Base-by-base conservation (phyloP, 2,329 filamentous ascomycete species). In the Venturia oleaginea region DNA sequence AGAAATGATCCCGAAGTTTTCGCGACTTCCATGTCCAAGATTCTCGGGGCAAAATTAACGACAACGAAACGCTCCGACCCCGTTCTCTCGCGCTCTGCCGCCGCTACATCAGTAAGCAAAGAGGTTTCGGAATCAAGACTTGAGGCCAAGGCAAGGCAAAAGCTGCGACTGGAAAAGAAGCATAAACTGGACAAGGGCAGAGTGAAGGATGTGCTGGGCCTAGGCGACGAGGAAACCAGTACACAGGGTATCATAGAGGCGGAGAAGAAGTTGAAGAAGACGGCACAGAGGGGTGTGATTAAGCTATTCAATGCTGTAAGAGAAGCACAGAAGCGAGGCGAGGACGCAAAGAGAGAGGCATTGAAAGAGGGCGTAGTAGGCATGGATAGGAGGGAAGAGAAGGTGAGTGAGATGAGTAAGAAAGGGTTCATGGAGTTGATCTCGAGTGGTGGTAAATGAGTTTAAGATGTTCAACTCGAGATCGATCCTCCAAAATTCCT, bases 231-330 rank as follows among this genome's bases (percentile, higher is more conserved):
- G 1, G 73, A 73, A 6, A 71, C 34, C 11, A 78, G 76, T 65
- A 81, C 80, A 2, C 84, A 82, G 6, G 76, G 78, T 3, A 79
- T 85, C 8, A 76, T 82, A 19, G 90, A 89, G 72, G 84, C 87
- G 70, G 93, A 97, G 80, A 88, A 87, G 78, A 81, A 85, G 68
- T 75, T 97, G 72, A 86, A 90, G 71, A 94, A 96, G 80, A 91
- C 90, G 60, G 92, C 92, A 55, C 91, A 97, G 77, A 84, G 91
- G 64, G 93, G 93, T 84, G 94, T 99, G 48, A 88, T 97, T 30
- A 95, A 93, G 80, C 81, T 99, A 65, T 99, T 99, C 78, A 97
- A 97, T 75, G 94, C 94, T 0, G 92, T 99, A 38, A 83, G 93
- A 55, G 91, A 91, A 27, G 92, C 94, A 17, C 94, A 99, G 77